These are phyloP conservation scores for Choiromyces venosus DNA, from an alignment of 495 filamentous ascomycete genomes.

Conservation along the genomic window DNA sequence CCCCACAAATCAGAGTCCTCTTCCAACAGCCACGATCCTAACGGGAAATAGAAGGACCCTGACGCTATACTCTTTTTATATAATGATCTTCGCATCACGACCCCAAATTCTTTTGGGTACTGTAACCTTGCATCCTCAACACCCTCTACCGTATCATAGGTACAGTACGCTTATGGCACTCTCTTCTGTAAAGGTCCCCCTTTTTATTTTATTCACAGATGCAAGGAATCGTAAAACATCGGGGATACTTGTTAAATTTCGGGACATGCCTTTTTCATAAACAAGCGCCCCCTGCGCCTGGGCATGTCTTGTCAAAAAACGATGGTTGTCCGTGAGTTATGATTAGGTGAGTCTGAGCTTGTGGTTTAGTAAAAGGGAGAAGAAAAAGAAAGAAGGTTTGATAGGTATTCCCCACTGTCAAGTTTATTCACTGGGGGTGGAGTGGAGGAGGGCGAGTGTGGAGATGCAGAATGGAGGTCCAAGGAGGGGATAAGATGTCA, in stretches of 20 bases:
- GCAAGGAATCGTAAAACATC: slow-evolving; percentile 5
- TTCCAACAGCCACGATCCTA: not conserved
- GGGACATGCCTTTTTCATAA: slow-evolving; percentile 2
- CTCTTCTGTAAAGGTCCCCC: not conserved
- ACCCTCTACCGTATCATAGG: not conserved
- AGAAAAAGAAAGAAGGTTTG: not conserved
- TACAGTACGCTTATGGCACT: not conserved
- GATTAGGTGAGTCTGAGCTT: not conserved
- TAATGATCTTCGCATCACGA: not conserved
- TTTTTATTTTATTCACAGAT: not conserved
- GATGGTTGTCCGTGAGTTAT: not conserved
- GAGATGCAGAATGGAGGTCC: not conserved
- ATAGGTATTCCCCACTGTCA: not conserved
- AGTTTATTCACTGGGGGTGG: not conserved
- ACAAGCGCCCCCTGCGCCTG: not conserved
- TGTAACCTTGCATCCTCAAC: not conserved
- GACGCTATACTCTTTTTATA: not conserved
- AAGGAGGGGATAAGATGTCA: not conserved
- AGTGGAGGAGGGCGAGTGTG: not conserved
- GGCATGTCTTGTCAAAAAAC: not conserved
- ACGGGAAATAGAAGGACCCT: slow-evolving; percentile 1
- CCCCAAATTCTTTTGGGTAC: not conserved
- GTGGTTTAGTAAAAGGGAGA: not conserved
- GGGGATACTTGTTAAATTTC: not conserved
- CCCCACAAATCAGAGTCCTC: not conserved